Conservation (phyloP, 768 basidiomycete genomes). For the Mycena belliarum region DNA sequence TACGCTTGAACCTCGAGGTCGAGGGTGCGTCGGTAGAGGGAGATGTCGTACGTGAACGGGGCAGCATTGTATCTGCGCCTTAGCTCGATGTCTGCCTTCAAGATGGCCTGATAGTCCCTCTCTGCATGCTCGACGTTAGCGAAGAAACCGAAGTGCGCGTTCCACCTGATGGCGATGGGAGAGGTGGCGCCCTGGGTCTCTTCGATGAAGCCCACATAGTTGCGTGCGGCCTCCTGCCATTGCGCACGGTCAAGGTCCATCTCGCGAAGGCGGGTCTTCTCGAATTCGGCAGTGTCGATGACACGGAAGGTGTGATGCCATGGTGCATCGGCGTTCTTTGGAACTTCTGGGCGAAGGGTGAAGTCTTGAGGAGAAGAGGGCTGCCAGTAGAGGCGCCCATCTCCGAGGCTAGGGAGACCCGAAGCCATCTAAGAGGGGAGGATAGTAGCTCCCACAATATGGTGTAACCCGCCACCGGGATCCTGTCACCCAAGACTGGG, state of each 20-base stretch:
- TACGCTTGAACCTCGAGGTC: background rate
- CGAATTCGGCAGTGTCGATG: background rate
- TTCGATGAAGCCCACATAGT: background rate
- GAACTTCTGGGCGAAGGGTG: too few species aligned
- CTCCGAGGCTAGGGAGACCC: too few species aligned
- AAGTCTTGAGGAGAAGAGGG: too few species aligned
- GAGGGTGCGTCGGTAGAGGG: background rate
- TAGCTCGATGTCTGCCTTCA: background rate
- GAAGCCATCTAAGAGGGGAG: too few species aligned
- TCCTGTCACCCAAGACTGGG: too few species aligned
- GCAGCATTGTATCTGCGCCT: background rate
- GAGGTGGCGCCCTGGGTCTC: background rate
- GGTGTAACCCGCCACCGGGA: too few species aligned
- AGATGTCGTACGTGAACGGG: background rate
- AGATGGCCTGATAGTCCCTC: background rate
- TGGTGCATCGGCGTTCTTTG: too few species aligned
- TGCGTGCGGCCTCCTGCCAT: background rate
- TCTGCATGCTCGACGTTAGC: background rate
- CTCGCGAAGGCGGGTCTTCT: background rate
- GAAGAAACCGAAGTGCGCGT: slow-evolving; percentile 2
- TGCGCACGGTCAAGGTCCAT: background rate
- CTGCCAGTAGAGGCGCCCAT: too few species aligned
- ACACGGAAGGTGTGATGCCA: too few species aligned
- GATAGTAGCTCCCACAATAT: too few species aligned
- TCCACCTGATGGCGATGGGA: background rate